Evolutionary conservation across 305 asterid species (phyloP).

Genomic region (Fraxinus angustifolia): DNA sequence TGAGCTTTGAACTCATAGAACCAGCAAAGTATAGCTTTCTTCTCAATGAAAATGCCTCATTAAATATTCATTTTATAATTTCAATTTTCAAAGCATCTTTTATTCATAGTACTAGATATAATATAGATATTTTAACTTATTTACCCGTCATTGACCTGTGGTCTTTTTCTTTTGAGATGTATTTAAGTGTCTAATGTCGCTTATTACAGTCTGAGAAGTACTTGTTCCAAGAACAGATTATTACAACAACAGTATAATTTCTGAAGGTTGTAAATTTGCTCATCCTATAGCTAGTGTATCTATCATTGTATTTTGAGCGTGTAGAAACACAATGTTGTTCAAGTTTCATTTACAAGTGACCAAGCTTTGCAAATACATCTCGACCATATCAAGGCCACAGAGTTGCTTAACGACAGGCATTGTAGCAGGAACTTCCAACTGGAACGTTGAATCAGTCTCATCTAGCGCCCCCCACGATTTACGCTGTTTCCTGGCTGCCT

Average conservation of each 20-base stretch:
- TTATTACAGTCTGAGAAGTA: background rate
- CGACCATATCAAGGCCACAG: constrained; percentile 53
- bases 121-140: background rate
- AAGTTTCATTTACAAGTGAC: background rate
- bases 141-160: background rate
- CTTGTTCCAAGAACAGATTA: background rate
- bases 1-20: background rate
- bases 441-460: constrained; percentile 39
- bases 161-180: background rate
- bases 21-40: background rate
- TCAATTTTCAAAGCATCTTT: background rate
- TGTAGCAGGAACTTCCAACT: constrained; percentile 61
- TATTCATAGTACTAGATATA: background rate
- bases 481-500: constrained; percentile 58
- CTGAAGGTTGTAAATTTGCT: background rate
- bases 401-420: constrained; percentile 65
- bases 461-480: constrained; percentile 46
- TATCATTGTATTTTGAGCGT: background rate
- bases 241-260: background rate
- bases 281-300: background rate
- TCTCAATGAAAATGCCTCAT: background rate
- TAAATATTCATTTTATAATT: too few species aligned
- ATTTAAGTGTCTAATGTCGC: background rate
- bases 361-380: constrained; percentile 40
- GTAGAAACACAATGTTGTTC: background rate